Base-by-base conservation (phyloP, 768 basidiomycete species). In the Termitomyces titanicus region DNA sequence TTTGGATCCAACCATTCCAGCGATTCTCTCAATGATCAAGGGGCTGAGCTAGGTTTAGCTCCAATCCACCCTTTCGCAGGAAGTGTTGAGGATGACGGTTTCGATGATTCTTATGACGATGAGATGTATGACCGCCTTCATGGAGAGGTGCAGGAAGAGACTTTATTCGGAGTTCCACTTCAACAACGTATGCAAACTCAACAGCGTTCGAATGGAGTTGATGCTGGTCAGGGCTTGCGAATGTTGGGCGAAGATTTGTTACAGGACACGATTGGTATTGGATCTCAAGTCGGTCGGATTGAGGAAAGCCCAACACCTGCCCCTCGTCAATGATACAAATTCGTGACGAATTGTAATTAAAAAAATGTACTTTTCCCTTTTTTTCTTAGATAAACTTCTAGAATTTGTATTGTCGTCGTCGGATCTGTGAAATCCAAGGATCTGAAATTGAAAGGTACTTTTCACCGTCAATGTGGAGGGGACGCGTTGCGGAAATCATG, bases 231-330 rank as follows among this genome's bases (percentile, higher is more conserved):
- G 15, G 66, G 75, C 47, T 59, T 88, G 58, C 73, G 75, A 63
- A 75, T 89, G 78, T 70, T 81, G n/a, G 86, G 87, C 0, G 79
- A 81, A 50, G 80, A 84, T 53, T 62, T 87, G 52, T 64, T 87
- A 51, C 76, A 86, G 55, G 83, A 88, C 61, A 86, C 85, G 24
- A 78, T 82, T 47, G 83, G 79, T 6, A 80, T 84, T 56, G 82
- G 83, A 12, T 70, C 73, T 5, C 81, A 80, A 57, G 72, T 82
- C 55, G 79, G 79, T n/a, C 69, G 74, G 25, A 70, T 82, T 0
- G 82, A 83, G 57, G 85, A 88, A 66, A 88, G 79, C 55, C 87
- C 86, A 44, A 88, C 87, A 15, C 87, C 86, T 29, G 73, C 74
- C 4, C 22, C 55, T 22, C 37, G 50, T 31, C 31, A 39, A 33